phyloP scores from a whole-genome alignment of 1,284 basidiomycete genomes.

The Ceratobasidium sp. region DNA sequence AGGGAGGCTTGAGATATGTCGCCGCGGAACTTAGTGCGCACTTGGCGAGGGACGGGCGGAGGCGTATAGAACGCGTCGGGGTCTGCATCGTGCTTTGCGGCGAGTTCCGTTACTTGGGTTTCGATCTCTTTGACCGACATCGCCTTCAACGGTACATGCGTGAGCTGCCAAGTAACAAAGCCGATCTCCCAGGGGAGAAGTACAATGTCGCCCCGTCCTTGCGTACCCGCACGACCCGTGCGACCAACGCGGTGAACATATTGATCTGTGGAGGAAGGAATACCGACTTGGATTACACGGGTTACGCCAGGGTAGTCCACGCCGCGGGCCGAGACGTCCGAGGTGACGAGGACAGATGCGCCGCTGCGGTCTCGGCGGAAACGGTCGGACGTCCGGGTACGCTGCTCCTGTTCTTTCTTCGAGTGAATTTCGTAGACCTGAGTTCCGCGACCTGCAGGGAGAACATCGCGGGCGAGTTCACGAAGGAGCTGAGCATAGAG shows the following conservation, averaged over 20 bases:
- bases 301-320: slow-evolving; percentile 94
- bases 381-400: slow-evolving; percentile 72
- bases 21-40: slow-evolving; percentile 19
- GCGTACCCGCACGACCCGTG: slow-evolving; percentile 82
- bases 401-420: slow-evolving; percentile 75
- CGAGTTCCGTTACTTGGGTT: slow-evolving; percentile 66
- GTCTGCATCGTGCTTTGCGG: slow-evolving; percentile 66
- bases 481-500: slow-evolving; percentile 77
- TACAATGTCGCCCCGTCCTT: slow-evolving; percentile 90
- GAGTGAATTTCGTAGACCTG: slow-evolving; percentile 89
- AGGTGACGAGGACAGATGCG: slow-evolving; percentile 82
- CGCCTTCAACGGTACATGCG: slow-evolving; percentile 78
- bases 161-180: slow-evolving; percentile 77
- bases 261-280: slow-evolving; percentile 78
- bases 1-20: neutral
- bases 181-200: slow-evolving; percentile 86
- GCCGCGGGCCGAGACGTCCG: slow-evolving; percentile 92
- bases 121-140: slow-evolving; percentile 67
- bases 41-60: slow-evolving; percentile 36
- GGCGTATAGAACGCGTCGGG: slow-evolving; percentile 55
- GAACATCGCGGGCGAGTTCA: slow-evolving; percentile 60
- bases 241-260: slow-evolving; percentile 95
- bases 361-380: slow-evolving; percentile 77
- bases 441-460: slow-evolving; percentile 68
- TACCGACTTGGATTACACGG: slow-evolving; percentile 92